A percentile compares a stretch with the other conserved stretches of the same genome.
Conservation (phyloP, 2,329 filamentous ascomycete species). For the Magnaporthiopsis poae region DNA sequence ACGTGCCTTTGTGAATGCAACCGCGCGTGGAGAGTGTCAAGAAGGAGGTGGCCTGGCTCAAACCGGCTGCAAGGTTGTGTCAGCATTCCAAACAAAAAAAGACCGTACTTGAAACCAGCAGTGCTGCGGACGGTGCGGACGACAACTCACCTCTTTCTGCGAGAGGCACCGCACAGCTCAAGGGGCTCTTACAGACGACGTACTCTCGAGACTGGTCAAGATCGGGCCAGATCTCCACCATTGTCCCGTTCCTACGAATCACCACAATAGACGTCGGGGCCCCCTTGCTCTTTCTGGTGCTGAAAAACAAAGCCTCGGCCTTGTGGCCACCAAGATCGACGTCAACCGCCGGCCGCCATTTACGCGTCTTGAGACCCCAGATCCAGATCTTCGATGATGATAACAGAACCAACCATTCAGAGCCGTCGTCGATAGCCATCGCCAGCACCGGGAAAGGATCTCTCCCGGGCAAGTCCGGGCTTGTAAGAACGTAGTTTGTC, state of each 20-base stretch:
- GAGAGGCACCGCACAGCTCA: constrained; percentile 40
- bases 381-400: constrained; percentile 48
- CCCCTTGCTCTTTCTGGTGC: constrained; percentile 25
- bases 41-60: constrained; percentile 23
- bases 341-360: constrained; percentile 45
- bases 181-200: constrained; percentile 40
- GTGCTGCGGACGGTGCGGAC: background rate
- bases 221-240: constrained; percentile 48
- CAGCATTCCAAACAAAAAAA: constrained; percentile 2
- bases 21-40: constrained; percentile 41
- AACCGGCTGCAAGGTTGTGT: constrained; percentile 11
- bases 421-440: constrained; percentile 54
- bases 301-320: constrained; percentile 56
- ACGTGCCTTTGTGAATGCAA: constrained; percentile 38
- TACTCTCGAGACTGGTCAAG: constrained; percentile 32
- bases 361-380: constrained; percentile 51
- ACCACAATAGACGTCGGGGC: constrained; percentile 43
- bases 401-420: constrained; percentile 57
- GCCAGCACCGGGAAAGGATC: constrained; percentile 51
- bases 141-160: constrained; percentile 32
- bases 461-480: constrained; percentile 21
- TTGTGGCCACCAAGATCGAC: constrained; percentile 49
- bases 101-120: background rate
- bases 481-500: constrained; percentile 33
- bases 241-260: constrained; percentile 53